Base-by-base conservation (phyloP, 2,329 filamentous ascomycete genomes). In the Epichloe aotearoae region DNA sequence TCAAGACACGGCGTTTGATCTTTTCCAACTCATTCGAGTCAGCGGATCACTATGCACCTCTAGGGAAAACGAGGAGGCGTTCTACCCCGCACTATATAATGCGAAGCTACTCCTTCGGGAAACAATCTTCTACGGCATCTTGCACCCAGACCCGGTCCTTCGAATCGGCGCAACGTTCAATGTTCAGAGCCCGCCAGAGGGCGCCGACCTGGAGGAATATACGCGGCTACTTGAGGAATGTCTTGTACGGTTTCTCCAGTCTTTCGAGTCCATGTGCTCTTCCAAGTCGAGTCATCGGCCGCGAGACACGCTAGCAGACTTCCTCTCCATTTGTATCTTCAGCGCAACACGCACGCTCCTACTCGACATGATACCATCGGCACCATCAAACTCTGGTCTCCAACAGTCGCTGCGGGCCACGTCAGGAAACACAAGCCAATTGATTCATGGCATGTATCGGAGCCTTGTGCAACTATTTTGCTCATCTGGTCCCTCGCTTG, bases 251-350 rank as follows among this genome's bases (percentile, higher is more conserved):
- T 79, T 78, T 52, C 61, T 81, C 20, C 71, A 74, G 53, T 71
- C 73, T 0, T 73, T 80, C 49, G 77, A 80, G 54, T 7, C 39
- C 8, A 49, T 23, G 17, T 51, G 52, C 41, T 64, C 62, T 4
- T 66, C 66, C 17, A 68, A 71, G 2, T 61, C 70, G 51, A 64
- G 67, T 23, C 64, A 63, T 34, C 62, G 63, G n/a, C 61, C 69
- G 8, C 70, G 68, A 55, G 67, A 67, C 50, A 78, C 75, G 71
- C 60, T 79, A 15, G 73, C 77, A 2, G 60, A 72, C 4, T 77
- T 80, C 53, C 65, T 76, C 47, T 73, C 77, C 12, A 61, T 81
- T 17, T 79, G 77, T 59, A 73, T 81, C n/a, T 79, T 81, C 57
- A 80, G 76, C 58, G 66, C 76, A 30, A 69, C 74, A 19, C 71